Evolutionary conservation across 2,329 filamentous ascomycete species (phyloP).

Genomic region (Pseudogymnoascus sp.): DNA sequence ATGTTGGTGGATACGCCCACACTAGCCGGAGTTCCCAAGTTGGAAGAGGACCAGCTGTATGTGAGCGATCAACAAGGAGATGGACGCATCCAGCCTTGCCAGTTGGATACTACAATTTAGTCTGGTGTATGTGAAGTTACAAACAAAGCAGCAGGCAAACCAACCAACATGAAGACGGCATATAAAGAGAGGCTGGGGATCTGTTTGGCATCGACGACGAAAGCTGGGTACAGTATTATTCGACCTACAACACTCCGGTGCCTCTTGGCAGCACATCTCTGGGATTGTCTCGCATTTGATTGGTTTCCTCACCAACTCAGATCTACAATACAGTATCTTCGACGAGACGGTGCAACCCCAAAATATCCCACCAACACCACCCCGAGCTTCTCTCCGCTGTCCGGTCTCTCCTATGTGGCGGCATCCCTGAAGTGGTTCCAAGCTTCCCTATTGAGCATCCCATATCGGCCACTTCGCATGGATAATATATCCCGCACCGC

Average conservation of each 20-base stretch:
- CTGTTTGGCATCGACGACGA: not conserved
- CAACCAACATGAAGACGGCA: not conserved
- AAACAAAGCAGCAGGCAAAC: not conserved
- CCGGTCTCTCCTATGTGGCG: not conserved
- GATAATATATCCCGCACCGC: conserved; percentile 1
- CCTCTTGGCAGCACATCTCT: not conserved
- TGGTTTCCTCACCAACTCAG: not conserved
- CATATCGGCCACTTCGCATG: not conserved
- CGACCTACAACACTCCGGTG: not conserved
- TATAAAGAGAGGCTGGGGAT: not conserved
- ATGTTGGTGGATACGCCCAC: not conserved
- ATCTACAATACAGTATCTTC: conserved; percentile 1
- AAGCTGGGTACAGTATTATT: not conserved
- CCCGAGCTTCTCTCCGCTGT: not conserved
- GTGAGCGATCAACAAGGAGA: conserved; percentile 5
- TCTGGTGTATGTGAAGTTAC: not conserved
- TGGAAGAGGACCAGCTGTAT: not conserved
- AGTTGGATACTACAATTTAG: not conserved
- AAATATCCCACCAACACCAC: not conserved
- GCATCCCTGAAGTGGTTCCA: not conserved
- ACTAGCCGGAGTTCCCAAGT: not conserved
- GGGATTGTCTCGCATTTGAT: not conserved
- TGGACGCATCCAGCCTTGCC: conserved; percentile 5
- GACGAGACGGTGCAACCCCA: not conserved
- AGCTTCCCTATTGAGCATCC: not conserved